Conservation (phyloP, 2,329 filamentous ascomycete genomes). For the Cercospora citrullina region DNA sequence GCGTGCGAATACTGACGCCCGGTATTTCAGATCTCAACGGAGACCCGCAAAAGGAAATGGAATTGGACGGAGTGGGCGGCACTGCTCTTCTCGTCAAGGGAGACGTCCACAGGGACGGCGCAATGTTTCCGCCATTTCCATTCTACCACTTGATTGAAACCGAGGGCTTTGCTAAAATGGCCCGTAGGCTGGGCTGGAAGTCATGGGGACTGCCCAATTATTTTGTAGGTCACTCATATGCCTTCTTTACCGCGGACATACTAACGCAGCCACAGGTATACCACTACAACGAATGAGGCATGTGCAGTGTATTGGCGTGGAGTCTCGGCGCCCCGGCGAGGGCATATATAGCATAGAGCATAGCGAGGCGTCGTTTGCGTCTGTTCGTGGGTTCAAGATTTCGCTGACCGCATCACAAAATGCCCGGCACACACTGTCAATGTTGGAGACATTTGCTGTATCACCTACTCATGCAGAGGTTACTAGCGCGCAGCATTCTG, state of each 20-base stretch:
- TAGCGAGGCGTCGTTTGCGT: not conserved
- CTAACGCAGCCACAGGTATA: conserved; percentile 17
- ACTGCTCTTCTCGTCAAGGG: conserved; percentile 92
- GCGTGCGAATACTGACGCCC: not conserved
- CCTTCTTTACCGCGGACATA: not conserved
- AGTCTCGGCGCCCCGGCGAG: conserved; percentile 5
- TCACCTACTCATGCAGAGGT: not conserved
- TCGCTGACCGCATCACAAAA: not conserved
- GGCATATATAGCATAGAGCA: conserved; percentile 12
- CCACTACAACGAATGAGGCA: conserved; percentile 27
- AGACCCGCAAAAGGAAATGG: conserved; percentile 47
- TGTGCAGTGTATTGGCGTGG: conserved; percentile 8
- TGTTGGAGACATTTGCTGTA: not conserved
- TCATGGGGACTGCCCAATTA: conserved; percentile 93
- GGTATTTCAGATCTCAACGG: conserved; percentile 31
- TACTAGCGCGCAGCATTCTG: not conserved
- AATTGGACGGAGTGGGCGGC: conserved; percentile 89
- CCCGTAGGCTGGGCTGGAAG: conserved; percentile 79
- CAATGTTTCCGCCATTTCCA: conserved; percentile 96
- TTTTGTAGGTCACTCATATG: conserved; percentile 63
- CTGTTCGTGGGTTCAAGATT: not conserved
- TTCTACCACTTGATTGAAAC: conserved; percentile 98
- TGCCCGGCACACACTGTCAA: not conserved
- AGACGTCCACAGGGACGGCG: conserved; percentile 92
- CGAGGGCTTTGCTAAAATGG: conserved; percentile 98